These are phyloP conservation scores for Canna indica DNA, from an alignment of 176 grass and related monocot species.

Conservation along the genomic window DNA sequence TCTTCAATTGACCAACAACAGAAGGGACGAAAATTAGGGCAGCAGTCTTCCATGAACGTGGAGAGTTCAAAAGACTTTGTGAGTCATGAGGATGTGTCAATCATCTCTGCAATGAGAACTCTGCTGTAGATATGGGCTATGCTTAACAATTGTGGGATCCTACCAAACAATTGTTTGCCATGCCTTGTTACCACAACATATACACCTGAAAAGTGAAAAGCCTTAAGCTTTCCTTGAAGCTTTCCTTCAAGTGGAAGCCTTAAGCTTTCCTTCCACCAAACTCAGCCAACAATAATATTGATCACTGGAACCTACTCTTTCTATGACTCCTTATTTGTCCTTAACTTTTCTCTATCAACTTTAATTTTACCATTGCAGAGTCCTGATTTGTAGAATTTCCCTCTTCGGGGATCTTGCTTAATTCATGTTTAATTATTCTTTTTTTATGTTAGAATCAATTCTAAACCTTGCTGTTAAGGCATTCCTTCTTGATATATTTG, in stretches of 20 bases:
- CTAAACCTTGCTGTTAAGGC: no score
- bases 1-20: slow-evolving; percentile 28
- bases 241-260: slow-evolving; percentile 75
- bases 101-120: slow-evolving; percentile 31
- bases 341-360: no score
- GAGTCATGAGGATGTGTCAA: slow-evolving; percentile 38
- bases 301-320: not conserved
- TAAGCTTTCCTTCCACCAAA: not conserved
- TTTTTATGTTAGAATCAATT: no score
- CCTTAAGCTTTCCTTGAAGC: slow-evolving; percentile 58
- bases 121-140: slow-evolving; percentile 32
- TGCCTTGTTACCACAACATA: slow-evolving; percentile 58
- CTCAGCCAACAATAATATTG: no score
- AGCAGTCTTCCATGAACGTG: slow-evolving; percentile 33
- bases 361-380: no score
- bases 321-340: no score
- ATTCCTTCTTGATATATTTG: no score
- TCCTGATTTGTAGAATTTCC: no score
- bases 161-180: slow-evolving; percentile 76
- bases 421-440: no score
- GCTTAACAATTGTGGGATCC: slow-evolving; percentile 66
- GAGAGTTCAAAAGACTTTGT: slow-evolving; percentile 41
- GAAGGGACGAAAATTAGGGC: slow-evolving; percentile 45
- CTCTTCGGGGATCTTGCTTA: no score
- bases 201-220: slow-evolving; percentile 61